A percentile compares a stretch with the other conserved stretches of the same genome.
Conservation (phyloP, 257 asterid genomes). For the Rubia yunnanensis region DNA sequence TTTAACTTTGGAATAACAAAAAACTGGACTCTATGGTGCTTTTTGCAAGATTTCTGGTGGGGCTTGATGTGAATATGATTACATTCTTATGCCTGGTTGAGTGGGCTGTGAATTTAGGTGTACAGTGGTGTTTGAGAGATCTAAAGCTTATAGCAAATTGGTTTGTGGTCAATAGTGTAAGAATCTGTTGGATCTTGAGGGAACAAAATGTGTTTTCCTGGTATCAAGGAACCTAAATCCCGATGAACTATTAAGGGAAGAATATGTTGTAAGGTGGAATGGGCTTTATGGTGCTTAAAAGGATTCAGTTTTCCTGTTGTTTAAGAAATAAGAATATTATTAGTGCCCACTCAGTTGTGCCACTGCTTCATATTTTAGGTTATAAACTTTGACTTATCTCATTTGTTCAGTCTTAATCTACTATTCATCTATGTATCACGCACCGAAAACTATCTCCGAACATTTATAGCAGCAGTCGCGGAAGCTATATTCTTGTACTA, state of each 20-base stretch:
- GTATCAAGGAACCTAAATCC: background rate
- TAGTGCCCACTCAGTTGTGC: background rate
- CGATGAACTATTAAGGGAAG: background rate
- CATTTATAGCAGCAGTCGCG: no score
- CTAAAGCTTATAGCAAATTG: background rate
- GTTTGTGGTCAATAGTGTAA: background rate
- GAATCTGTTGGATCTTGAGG: background rate
- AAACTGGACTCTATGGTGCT: background rate
- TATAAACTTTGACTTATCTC: background rate
- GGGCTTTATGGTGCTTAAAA: no score
- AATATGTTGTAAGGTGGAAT: background rate
- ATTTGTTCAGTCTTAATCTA: background rate
- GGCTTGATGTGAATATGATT: background rate
- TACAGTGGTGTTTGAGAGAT: background rate
- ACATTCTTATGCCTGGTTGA: background rate
- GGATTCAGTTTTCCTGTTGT: background rate
- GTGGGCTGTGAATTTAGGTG: background rate
- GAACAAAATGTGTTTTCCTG: background rate
- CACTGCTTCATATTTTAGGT: background rate
- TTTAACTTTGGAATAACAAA: background rate
- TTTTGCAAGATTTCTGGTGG: background rate
- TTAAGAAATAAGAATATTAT: background rate
- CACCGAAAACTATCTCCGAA: no score
- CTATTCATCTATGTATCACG: no score
- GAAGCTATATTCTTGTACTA: conserved; percentile 8